Evolutionary conservation across 495 filamentous ascomycete species (phyloP).

Genomic region (Jackrogersella minutella): DNA sequence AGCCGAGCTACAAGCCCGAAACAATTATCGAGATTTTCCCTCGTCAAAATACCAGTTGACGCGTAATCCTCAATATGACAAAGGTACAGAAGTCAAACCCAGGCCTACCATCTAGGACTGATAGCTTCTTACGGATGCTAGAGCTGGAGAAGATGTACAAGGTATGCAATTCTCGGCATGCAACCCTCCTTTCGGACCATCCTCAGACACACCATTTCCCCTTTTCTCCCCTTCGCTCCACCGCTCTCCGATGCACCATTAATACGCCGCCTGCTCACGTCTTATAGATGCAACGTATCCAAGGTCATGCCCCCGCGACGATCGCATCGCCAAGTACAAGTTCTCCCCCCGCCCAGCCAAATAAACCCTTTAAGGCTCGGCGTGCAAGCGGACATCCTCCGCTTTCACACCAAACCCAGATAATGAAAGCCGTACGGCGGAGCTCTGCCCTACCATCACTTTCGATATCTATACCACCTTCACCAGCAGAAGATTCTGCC

Average conservation of each 20-base stretch:
- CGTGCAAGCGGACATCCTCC: slow-evolving; percentile 46
- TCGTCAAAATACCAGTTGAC: slow-evolving; percentile 20
- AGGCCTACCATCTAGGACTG: slow-evolving; percentile 47
- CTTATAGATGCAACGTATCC: slow-evolving; percentile 52
- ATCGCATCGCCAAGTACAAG: slow-evolving; percentile 43
- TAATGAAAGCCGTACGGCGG: slow-evolving; percentile 55
- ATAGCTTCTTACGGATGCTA: slow-evolving; percentile 59
- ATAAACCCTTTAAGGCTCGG: slow-evolving; percentile 43
- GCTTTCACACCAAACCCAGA: slow-evolving; percentile 49
- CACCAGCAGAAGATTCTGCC: slow-evolving; percentile 26
- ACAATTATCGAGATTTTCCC: slow-evolving; percentile 35
- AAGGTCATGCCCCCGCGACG: slow-evolving; percentile 43
- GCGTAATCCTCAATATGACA: slow-evolving; percentile 50
- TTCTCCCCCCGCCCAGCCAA: slow-evolving; percentile 42
- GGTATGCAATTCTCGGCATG: slow-evolving; percentile 53
- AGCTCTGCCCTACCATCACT: slow-evolving; percentile 49
- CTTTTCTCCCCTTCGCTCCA: slow-evolving; percentile 28
- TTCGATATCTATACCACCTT: slow-evolving; percentile 54
- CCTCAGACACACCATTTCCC: slow-evolving; percentile 31
- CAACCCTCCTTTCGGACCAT: slow-evolving; percentile 43
- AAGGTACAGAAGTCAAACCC: slow-evolving; percentile 42
- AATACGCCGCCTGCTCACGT: slow-evolving; percentile 42
- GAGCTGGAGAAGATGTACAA: slow-evolving; percentile 62
- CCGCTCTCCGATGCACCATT: slow-evolving; percentile 38
- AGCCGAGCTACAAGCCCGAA: slow-evolving; percentile 22